Percentiles rank a stretch among this genome's conserved stretches.
Conservation (phyloP, 2,329 filamentous ascomycete genomes). For the Biscogniauxia marginata region DNA sequence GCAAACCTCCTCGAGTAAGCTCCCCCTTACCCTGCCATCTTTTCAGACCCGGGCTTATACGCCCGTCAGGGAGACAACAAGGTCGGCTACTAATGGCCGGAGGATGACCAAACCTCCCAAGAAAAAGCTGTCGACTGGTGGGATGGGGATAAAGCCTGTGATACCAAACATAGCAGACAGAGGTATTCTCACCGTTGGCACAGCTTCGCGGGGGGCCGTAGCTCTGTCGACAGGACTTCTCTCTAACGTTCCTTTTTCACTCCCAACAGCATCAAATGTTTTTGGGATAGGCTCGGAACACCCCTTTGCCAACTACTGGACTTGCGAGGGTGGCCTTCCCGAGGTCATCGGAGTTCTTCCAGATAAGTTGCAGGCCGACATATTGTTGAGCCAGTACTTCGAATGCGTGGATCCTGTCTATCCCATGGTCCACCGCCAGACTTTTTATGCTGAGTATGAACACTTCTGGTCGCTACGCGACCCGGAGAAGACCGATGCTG, state of each 20-base stretch:
- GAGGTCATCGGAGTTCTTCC: constrained; percentile 76
- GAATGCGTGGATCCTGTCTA: constrained; percentile 77
- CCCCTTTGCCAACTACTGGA: constrained; percentile 84
- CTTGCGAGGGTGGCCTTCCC: constrained; percentile 69
- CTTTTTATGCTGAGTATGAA: constrained; percentile 76
- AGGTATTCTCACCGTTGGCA: constrained; percentile 45
- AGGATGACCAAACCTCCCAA: constrained; percentile 87
- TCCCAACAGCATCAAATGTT: constrained; percentile 70
- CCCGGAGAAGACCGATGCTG: constrained; percentile 64
- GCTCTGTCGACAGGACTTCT: constrained; percentile 61
- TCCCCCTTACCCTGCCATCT: neutral
- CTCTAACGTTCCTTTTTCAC: constrained; percentile 71
- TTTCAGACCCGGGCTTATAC: constrained; percentile 7
- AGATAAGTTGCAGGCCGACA: constrained; percentile 72
- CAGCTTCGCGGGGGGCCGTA: constrained; percentile 49
- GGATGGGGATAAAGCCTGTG: constrained; percentile 37
- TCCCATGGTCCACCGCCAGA: constrained; percentile 73
- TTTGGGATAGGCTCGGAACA: constrained; percentile 80
- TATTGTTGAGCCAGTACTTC: constrained; percentile 63
- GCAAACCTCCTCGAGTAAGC: constrained; percentile 74
- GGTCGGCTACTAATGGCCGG: constrained; percentile 72
- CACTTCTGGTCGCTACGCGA: constrained; percentile 67
- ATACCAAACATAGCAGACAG: constrained; percentile 58
- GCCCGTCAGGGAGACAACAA: constrained; percentile 52
- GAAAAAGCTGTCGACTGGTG: constrained; percentile 44